Percentiles rank a stretch among this genome's conserved stretches.
phyloP scores from a whole-genome alignment of 208 protist genomes.

The Kentomonas sorsogonicus region DNA sequence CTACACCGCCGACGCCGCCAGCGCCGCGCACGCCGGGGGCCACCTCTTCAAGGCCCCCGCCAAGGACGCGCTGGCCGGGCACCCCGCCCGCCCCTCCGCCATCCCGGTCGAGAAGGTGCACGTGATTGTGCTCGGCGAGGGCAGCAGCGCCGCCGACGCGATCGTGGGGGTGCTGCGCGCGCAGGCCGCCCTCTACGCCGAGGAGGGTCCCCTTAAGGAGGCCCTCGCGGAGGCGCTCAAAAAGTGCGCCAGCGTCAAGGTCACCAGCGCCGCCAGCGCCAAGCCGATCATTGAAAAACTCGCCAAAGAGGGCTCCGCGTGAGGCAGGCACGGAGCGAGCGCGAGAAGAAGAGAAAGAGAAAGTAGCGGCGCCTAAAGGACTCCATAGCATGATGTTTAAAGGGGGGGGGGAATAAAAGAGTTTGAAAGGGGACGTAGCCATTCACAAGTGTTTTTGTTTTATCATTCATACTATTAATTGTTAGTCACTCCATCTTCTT shows the following conservation, averaged over 20 bases:
- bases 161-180: constrained; percentile 39
- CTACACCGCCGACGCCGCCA: constrained; percentile 64
- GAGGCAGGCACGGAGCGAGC: too few relatives aligned
- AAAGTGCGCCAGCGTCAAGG: constrained; percentile 43
- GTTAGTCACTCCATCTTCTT: neutral
- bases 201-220: constrained; percentile 43
- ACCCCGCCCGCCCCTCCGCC: constrained; percentile 46
- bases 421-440: too few relatives aligned
- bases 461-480: neutral
- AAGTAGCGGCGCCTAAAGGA: constrained; percentile 4
- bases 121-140: constrained; percentile 59
- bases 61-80: constrained; percentile 34
- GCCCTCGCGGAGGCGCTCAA: constrained; percentile 30
- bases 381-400: too few relatives aligned
- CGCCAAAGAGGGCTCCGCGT: constrained; percentile 9
- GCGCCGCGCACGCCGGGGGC: constrained; percentile 54
- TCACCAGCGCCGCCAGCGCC: constrained; percentile 31
- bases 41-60: constrained; percentile 63
- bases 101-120: constrained; percentile 40
- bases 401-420: too few relatives aligned
- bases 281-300: constrained; percentile 35
- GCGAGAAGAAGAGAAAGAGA: constrained; percentile 9
- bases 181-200: constrained; percentile 65
- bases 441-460: neutral
- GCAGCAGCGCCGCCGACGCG: constrained; percentile 33